Evolutionary conservation across 345 rosid species (phyloP), one percentile per base, ranked within the genome.

Genomic region (Theobroma cacao): DNA sequence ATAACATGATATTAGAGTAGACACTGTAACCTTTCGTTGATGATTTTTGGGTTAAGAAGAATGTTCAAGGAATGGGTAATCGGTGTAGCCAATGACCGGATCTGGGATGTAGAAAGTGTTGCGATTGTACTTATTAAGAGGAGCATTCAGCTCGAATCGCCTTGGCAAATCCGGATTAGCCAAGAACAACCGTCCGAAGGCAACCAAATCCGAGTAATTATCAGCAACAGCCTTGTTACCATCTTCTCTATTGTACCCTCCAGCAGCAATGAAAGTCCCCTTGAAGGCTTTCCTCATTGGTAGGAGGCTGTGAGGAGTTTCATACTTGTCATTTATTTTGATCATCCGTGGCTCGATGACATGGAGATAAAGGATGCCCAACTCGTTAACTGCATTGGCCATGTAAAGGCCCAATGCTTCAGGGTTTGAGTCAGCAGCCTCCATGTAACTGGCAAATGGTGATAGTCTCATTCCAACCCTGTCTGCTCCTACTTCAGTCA

Each of bases 71-170:
- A 91, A 91, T 61, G 97, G 93, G 75, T 91, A 91, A 80, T 92
- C 95, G 0, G 92, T 86, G 69, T 92, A 92, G 56, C 97, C 97
- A n/a, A 90, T 28, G 3, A 85, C 83, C 24, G 89, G 86, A 83
- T 91, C 91, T 1, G 82, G 30, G 6, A 9, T 59, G 75, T 89
- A 90, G 79, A 90, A 90, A 0, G 91, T 48, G 66, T 18, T 3
- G 10, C 90, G 78, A 28, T 89, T 70, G 34, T 91, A 93, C 65
- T 80, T 75, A 77, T 89, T 91, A 36, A 93, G 80, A 15, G 85
- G 81, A 26, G 95, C 90, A 84, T 85, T 72, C 10, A n/a, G n/a
- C n/a, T n/a, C n/a, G n/a, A n/a, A n/a, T n/a, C n/a, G n/a, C n/a
- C n/a, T n/a, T n/a, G n/a, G n/a, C 60, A 80, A 76, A 85, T 82